Conservation (phyloP, 192 early-diverging fungal genomes). For the Pilaira anomala region DNA sequence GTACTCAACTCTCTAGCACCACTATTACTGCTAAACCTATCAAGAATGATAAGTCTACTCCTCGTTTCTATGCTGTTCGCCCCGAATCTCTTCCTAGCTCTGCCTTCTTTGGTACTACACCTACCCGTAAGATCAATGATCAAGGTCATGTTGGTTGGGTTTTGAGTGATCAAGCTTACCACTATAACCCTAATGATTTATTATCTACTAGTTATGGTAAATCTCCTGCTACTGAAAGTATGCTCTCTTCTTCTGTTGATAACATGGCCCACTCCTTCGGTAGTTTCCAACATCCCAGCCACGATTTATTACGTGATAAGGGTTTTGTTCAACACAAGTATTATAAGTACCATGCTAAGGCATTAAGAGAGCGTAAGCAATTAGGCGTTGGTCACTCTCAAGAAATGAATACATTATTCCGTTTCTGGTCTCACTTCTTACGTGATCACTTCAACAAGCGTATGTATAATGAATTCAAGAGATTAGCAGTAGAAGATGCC, state of each 20-base stretch:
- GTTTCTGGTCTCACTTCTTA: slow-evolving; percentile 98
- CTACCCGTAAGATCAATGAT: slow-evolving; percentile 49
- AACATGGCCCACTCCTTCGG: slow-evolving; percentile 55
- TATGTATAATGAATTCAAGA: slow-evolving; percentile 94
- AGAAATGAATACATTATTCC: slow-evolving; percentile 93
- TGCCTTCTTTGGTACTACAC: slow-evolving; percentile 22
- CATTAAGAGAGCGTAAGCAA: slow-evolving; percentile 88
- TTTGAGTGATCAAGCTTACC: slow-evolving; percentile 67
- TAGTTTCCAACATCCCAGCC: slow-evolving; percentile 81
- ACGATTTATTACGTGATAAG: slow-evolving; percentile 91
- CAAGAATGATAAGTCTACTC: slow-evolving; percentile 38
- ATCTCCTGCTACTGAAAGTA: slow-evolving; percentile 21
- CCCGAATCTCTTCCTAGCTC: slow-evolving; percentile 31
- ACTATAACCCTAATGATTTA: slow-evolving; percentile 49
- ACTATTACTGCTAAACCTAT: slow-evolving; percentile 17
- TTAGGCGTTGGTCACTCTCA: slow-evolving; percentile 86
- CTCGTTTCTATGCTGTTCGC: slow-evolving; percentile 55
- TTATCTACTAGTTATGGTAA: slow-evolving; percentile 42
- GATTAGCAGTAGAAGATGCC: slow-evolving; percentile 86
- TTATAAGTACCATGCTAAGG: slow-evolving; percentile 90
- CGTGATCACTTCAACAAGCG: slow-evolving; percentile 93
- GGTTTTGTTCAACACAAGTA: slow-evolving; percentile 99
- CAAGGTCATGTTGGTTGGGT: slow-evolving; percentile 75
- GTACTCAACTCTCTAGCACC: slow-evolving; percentile 10
- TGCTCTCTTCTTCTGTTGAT: slow-evolving; percentile 47